Evolutionary conservation across 2,329 filamentous ascomycete species (phyloP).

Genomic region (Penicillium sp.): DNA sequence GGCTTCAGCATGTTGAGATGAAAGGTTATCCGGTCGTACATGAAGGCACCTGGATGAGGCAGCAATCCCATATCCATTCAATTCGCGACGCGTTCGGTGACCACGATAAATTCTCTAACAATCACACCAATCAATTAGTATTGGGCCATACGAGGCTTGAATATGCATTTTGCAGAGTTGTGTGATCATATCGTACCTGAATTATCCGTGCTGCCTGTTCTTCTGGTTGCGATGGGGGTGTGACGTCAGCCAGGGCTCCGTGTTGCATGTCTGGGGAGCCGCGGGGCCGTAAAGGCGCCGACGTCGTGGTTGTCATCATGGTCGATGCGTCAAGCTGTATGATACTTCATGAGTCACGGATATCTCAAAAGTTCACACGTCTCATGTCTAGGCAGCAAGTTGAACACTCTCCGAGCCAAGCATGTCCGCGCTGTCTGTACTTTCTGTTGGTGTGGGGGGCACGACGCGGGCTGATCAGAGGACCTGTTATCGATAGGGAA

Average conservation of each 20-base stretch:
- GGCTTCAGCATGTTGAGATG: too few species aligned
- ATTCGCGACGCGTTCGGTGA: slow-evolving; percentile 64
- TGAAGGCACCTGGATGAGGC: slow-evolving; percentile 67
- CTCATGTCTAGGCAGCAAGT: too few species aligned
- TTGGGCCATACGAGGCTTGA: neutral
- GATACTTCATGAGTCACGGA: too few species aligned
- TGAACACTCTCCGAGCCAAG: too few species aligned
- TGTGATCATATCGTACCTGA: slow-evolving; percentile 12
- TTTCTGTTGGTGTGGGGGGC: too few species aligned
- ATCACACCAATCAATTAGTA: too few species aligned
- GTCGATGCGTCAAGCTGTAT: too few species aligned
- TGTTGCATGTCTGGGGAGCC: neutral
- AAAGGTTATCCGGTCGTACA: slow-evolving; percentile 35
- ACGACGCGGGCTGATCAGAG: too few species aligned
- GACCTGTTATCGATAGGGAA: too few species aligned
- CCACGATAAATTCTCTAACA: slow-evolving; percentile 68
- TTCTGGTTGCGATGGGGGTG: neutral
- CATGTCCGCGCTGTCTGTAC: too few species aligned
- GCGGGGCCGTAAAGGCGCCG: neutral
- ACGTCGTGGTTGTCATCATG: neutral
- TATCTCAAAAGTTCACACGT: too few species aligned
- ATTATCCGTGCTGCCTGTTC: slow-evolving; percentile 15
- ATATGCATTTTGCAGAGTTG: neutral
- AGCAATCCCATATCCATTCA: slow-evolving; percentile 63
- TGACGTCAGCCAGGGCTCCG: slow-evolving; percentile 15